Base-by-base conservation (phyloP, 2,329 filamentous ascomycete genomes). In the Dissoconium aciculare region DNA sequence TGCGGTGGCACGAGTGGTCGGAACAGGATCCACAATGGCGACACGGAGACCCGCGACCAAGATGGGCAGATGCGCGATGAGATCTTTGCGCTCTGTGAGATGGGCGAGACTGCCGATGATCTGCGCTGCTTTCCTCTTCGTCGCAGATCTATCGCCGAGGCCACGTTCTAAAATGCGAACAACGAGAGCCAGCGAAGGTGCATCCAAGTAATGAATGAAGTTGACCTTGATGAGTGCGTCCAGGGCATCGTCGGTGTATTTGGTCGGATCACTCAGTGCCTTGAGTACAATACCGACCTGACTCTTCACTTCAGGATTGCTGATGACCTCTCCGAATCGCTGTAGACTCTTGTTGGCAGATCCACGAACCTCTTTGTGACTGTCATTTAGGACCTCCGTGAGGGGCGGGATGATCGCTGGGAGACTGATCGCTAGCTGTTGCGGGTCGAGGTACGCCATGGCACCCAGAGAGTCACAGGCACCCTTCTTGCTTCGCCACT, bases 401-500 rank as follows among this genome's bases (percentile, higher is more conserved):
- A 98, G 66, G 11, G 91, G 87, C 15, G 91, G 89, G 43, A 98
- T 98, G 44, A 98, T 98, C 34, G 92, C 85, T 2, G 89, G 89
- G 47, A 98, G 62, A 53, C 85, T 95, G 44, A 78, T 69, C 1
- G 89, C 84, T 11, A 98, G 69, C 54, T 98, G 89, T 42, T 94
- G 80, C 5, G 91, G 87, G 53, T 95, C 89, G 17, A 98, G 71
- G 53, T 98, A 98, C 4, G 89, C 91, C 89, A 98, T 98, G 39
- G 89, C 89, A 53, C 89, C 89, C 10, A 98, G 69, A 15, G 93
- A 75, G 52, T 98, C 89, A 51, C 89, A 98, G 32, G 89, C 89
- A 45, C 91, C 89, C 61, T 92, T 93, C 59, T 98, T 95, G 60
- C 84, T 95, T 49, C 89, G 78, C 89, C 89, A 98, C 55, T 95